Conservation (phyloP, 139 green algal species). For the Auxenochlorella pyrenoidosa region DNA sequence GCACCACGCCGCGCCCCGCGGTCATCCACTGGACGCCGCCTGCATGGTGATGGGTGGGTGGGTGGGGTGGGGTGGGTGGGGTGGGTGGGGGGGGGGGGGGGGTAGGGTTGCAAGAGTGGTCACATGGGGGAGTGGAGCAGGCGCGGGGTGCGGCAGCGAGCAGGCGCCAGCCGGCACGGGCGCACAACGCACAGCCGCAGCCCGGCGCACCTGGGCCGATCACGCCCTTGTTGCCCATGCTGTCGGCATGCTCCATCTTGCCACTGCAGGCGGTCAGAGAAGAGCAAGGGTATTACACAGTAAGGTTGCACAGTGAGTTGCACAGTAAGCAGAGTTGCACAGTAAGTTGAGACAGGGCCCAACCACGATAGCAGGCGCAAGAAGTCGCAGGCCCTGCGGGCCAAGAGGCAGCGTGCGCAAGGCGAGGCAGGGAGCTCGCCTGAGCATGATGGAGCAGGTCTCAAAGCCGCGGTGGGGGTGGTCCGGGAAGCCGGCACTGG, state of each 20-base stretch:
- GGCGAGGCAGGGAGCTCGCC: background rate
- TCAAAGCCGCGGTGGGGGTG: constrained; percentile 89
- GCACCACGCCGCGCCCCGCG: constrained; percentile 81
- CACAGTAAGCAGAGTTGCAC: too few species aligned
- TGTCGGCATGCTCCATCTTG: constrained; percentile 88
- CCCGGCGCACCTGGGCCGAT: constrained; percentile 64
- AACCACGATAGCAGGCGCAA: too few species aligned
- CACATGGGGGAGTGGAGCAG: too few species aligned
- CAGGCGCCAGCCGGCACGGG: too few species aligned
- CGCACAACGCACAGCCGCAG: too few species aligned
- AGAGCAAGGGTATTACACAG: too few species aligned
- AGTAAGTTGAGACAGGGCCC: too few species aligned
- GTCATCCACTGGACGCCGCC: constrained; percentile 96
- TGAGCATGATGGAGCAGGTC: constrained; percentile 92
- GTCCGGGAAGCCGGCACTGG: constrained; percentile 81
- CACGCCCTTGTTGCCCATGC: constrained; percentile 82
- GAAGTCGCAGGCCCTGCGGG: too few species aligned
- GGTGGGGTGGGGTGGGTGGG: background rate
- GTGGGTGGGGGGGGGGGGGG: too few species aligned
- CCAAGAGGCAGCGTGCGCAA: background rate
- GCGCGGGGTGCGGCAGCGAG: too few species aligned
- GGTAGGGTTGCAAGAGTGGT: too few species aligned
- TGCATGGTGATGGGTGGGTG: background rate
- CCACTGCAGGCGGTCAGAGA: constrained; percentile 51
- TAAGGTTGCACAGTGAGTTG: too few species aligned